These are phyloP conservation scores for Porcisia hertigi DNA, from an alignment of 208 protist genomes.

Conservation along the genomic window DNA sequence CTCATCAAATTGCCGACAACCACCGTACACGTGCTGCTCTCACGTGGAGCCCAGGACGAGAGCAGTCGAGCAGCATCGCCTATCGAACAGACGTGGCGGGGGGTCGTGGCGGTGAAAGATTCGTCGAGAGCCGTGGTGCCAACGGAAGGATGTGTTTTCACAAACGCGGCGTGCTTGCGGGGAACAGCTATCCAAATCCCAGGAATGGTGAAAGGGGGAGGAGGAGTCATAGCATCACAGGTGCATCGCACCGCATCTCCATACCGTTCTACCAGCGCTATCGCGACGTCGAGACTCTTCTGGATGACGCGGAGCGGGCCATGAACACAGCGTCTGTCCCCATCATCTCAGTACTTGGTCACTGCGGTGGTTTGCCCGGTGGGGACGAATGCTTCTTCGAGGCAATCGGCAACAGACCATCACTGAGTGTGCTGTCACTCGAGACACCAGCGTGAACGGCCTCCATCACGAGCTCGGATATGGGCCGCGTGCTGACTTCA, in stretches of 20 bases:
- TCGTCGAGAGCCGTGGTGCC: not conserved
- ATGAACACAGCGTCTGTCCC: conserved; percentile 11
- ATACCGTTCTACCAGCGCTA: conserved; percentile 21
- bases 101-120: not conserved
- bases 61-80: not conserved
- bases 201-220: not conserved
- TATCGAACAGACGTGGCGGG: not conserved
- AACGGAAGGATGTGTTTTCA: not conserved
- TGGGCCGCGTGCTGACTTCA: conserved; percentile 2
- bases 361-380: not conserved
- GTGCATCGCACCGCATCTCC: not conserved
- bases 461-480: conserved; percentile 1
- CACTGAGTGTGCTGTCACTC: conserved; percentile 22
- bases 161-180: not conserved
- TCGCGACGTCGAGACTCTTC: conserved; percentile 22
- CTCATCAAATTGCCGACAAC: not conserved
- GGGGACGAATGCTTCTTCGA: not conserved
- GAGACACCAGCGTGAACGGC: conserved; percentile 4
- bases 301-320: conserved; percentile 25
- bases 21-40: not conserved
- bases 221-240: too few species aligned
- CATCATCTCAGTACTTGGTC: conserved; percentile 24
- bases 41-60: not conserved
- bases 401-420: not conserved
- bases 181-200: not conserved